Base-by-base conservation (phyloP, 176 grass and related monocot genomes). In the Aegilops tauschii region DNA sequence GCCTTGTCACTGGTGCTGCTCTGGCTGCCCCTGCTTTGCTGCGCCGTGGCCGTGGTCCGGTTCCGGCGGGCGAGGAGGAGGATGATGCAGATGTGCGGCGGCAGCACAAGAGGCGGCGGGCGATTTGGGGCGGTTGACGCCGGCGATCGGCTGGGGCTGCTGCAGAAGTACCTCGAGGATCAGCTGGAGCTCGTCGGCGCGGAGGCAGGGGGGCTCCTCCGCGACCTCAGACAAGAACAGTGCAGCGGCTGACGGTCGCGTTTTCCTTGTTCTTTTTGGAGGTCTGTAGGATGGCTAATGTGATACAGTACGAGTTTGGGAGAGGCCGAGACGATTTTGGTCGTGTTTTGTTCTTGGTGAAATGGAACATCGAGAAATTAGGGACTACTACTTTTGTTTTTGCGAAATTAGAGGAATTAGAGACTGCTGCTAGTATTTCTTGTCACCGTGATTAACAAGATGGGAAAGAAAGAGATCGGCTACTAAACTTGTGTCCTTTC, bases 101-200 rank as follows among this genome's bases (percentile, higher is more conserved):
- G 49, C 49, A 52, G 50, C 50, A 54, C 16, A 54, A 54, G 50
- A 54, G 16, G 50, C 14, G 66, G 27, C 28, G 50, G 36, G 6
- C 35, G 31, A 54, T n/a, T 9, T 11, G 32, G 49, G 65, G 20
- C 39, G 42, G 42, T 0, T 0, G 54, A 8, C 28, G 29, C 12
- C 8, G 80, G 52, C 20, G 73, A 74, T 18, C 70, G 83, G 59
- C 8, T 35, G 12, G 11, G 79, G 87, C 72, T 90, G 31, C 91
- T 95, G 83, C 85, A 92, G 14, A 85, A 73, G 79, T 95, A 95
- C 73, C 89, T 95, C 61, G 79, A 88, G 30, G 93, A 95, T 78
- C 93, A 95, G 91, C 45, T 95, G 90, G 88, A 89, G 82, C 93
- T 95, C 65, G 88, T 92, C 68, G 87, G 65, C 28, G 61, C 78